A percentile compares a stretch with the other conserved stretches of the same genome.
Conservation (phyloP, 331 rosid genomes). For the Rhamnella rubrinervis region DNA sequence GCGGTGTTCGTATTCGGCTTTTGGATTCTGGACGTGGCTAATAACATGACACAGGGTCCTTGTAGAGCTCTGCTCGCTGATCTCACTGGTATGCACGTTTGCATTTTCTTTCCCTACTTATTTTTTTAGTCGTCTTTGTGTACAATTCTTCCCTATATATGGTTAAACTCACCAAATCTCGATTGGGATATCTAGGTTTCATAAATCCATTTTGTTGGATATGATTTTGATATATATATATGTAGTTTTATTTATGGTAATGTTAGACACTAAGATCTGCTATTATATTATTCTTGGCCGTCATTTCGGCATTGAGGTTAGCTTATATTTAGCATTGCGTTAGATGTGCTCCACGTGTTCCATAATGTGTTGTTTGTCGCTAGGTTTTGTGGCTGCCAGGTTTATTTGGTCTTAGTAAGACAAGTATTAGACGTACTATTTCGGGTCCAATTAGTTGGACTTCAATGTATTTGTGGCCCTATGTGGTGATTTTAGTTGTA, state of each 20-base stretch:
- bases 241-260: neutral
- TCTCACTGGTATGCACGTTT: slow-evolving; percentile 62
- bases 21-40: slow-evolving; percentile 92
- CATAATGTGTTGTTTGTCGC: neutral
- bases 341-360: neutral
- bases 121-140: neutral
- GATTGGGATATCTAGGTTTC: neutral
- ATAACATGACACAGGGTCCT: slow-evolving; percentile 84
- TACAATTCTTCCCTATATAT: too few species aligned
- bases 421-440: too few species aligned
- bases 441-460: too few species aligned
- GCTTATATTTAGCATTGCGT: neutral
- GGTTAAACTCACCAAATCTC: neutral
- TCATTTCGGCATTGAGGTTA: neutral
- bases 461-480: too few species aligned
- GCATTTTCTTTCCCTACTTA: neutral
- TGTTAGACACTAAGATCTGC: neutral
- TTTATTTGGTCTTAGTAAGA: too few species aligned
- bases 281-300: neutral
- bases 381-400: neutral
- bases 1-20: slow-evolving; percentile 69
- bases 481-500: too few species aligned
- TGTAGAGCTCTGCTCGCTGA: slow-evolving; percentile 93
- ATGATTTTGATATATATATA: too few species aligned
- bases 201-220: too few species aligned